Evolutionary conservation across 2,329 filamentous ascomycete genomes (phyloP), one percentile per base, ranked within the genome.

Genomic region (Mycosphaerelloides madeirae): DNA sequence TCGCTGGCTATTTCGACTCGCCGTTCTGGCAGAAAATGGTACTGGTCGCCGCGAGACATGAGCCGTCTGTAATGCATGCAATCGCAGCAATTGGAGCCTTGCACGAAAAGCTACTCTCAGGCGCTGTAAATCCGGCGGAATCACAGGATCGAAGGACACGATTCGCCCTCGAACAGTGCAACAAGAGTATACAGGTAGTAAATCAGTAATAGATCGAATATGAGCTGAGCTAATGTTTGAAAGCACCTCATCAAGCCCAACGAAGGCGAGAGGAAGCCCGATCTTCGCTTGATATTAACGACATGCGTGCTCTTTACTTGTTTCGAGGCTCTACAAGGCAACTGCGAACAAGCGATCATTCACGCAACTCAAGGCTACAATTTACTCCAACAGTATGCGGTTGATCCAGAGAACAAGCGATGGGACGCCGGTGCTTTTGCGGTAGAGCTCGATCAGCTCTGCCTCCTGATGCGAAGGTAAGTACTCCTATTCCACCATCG

Each of bases 1-100:
- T 59, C 1, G 53, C 54, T 20, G 56, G 53, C n/a, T 56, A 53
- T 31, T 57, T 59, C 41, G 51, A 56, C 36, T 54, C 53, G 15
- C 53, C 54, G 1, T 58, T 57, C 43, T 58, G 56, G 56, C 54
- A 58, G 34, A 41, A 50, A 8, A 56, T 50, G 50, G 48, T 57
- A 2, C 39, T 58, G 5, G 48, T 54, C 12, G 48, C 50, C 7
- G 56, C 44, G 5, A 38, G 50, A 3, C 44, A 53, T 15, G 53
- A 55, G 31, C 52, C 53, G 3, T 52, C 52, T 7, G 46, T 58
- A 32, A 46, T 48, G 15, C 56, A 58, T 28, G 56, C 53, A 2
- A 44, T 58, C 3, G 50, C 47, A 4, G 56, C 54, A 2, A 49
- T 58, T 14, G 56, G 54, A 11, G 47, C 56, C 8, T 19, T 56